Conservation (phyloP, 352 stramenopile species). For the Globisporangium irregulare region DNA sequence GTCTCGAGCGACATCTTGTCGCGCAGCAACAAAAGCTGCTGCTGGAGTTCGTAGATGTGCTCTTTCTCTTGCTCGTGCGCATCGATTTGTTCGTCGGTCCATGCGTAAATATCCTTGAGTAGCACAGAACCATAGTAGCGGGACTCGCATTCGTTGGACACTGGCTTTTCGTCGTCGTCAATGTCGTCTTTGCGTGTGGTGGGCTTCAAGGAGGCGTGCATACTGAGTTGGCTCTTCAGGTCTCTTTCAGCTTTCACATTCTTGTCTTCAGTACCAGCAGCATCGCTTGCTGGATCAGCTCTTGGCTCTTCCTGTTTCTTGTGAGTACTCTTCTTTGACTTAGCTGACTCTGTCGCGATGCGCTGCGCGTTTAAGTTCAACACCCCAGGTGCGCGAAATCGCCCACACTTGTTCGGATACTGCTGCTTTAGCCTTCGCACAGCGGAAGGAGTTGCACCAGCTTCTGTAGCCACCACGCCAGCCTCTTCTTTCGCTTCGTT, state of each 20-base stretch:
- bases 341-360: constrained; percentile 2
- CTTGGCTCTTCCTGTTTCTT: neutral
- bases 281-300: neutral
- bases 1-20: constrained; percentile 29
- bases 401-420: neutral
- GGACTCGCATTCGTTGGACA: neutral
- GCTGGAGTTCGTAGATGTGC: constrained; percentile 41
- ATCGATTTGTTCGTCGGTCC: constrained; percentile 51
- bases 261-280: neutral
- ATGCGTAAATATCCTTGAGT: constrained; percentile 36
- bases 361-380: constrained; percentile 3
- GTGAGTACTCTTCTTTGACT: neutral
- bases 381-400: constrained; percentile 13
- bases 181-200: too few species aligned
- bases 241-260: neutral
- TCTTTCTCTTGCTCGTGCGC: constrained; percentile 39
- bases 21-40: constrained; percentile 22
- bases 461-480: neutral
- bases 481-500: neutral
- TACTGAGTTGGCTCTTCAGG: neutral
- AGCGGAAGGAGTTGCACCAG: neutral
- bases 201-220: neutral
- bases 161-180: neutral
- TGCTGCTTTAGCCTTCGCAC: neutral
- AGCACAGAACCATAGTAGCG: constrained; percentile 2